Evolutionary conservation across 2,329 filamentous ascomycete species (phyloP), one percentile per base, ranked within the genome.

Genomic region (Monilinia fructigena): DNA sequence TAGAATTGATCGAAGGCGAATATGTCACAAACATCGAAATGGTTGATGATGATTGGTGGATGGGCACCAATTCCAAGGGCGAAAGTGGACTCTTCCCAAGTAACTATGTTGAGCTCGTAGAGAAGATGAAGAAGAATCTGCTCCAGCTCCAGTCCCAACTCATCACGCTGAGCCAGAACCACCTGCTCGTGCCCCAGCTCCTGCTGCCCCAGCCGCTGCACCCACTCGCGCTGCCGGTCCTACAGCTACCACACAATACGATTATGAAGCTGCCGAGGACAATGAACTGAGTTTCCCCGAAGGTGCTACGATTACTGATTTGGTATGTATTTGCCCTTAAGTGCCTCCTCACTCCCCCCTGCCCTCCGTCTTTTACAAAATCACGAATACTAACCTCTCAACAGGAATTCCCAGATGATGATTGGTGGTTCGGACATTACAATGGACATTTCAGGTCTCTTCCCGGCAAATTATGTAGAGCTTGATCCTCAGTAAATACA

Each of bases 21-120:
- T 86, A 89, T 70, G 89, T 99, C 48, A 93, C 86, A 31, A 89
- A 97, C 76, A 97, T 99, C 74, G 92, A 98, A 70, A 96, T 96
- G 91, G 92, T 99, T 2, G 95, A 98, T 73, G 90, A 96, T 62
- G 94, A 99, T 76, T 99, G 95, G 95, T 99, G 95, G 95, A 90
- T 97, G 85, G 95, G 96, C 54, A 91, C 90, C 71, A 99, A 98
- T 80, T 81, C 84, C 28, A 83, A 82, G 69, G 95, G 95, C 73
- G 92, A 97, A 78, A 89, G 83, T 67, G 95, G 95, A 58, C 83
- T 99, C 47, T 98, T 99, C 83, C 95, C 95, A 6, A 95, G 92
- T 80, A 98, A 97, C 82, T 99, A 99, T 72, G 94, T 99, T 63
- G 93, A 97, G 77, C 78, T 97, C 28, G 82, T 95, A 47, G 89